A percentile compares a stretch with the other conserved stretches of the same genome.
Conservation (phyloP, 192 early-diverging fungal genomes). For the Podila epigama region DNA sequence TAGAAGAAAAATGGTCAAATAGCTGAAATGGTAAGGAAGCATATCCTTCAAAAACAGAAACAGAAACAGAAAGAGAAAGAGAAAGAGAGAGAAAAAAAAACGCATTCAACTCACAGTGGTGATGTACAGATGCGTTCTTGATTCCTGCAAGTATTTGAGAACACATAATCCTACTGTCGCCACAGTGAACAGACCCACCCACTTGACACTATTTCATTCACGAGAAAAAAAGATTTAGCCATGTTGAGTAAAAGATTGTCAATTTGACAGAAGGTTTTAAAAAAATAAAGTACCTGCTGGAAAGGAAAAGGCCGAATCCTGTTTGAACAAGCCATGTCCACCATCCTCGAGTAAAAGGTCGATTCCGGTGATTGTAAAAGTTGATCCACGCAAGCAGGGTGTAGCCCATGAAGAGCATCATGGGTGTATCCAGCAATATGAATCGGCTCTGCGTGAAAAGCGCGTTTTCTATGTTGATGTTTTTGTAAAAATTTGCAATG, state of each 20-base stretch:
- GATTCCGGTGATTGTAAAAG: conserved; percentile 76
- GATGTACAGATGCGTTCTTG: conserved; percentile 71
- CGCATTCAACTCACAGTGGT: conserved; percentile 38
- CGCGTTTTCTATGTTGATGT: conserved; percentile 90
- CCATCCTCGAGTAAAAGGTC: conserved; percentile 81
- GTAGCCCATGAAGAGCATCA: conserved; percentile 84
- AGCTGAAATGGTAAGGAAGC: no score
- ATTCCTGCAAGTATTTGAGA: conserved; percentile 82
- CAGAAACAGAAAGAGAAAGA: background rate
- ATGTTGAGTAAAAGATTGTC: no score
- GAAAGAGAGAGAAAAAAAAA: background rate
- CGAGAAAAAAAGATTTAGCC: no score
- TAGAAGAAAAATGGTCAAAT: no score
- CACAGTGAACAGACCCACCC: conserved; percentile 93
- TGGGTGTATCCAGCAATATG: conserved; percentile 88
- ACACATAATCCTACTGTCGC: conserved; percentile 82
- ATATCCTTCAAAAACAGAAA: background rate
- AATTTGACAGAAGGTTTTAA: no score
- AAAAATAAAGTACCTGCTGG: conserved; percentile 20
- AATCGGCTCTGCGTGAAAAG: conserved; percentile 88
- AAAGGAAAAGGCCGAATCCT: conserved; percentile 75
- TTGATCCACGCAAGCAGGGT: conserved; percentile 86
- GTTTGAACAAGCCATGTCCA: conserved; percentile 87
- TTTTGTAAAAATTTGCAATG: no score
- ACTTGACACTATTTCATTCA: conserved; percentile 82